Conservation (phyloP, 306 rosid species). For the Vigna nakashimae region DNA sequence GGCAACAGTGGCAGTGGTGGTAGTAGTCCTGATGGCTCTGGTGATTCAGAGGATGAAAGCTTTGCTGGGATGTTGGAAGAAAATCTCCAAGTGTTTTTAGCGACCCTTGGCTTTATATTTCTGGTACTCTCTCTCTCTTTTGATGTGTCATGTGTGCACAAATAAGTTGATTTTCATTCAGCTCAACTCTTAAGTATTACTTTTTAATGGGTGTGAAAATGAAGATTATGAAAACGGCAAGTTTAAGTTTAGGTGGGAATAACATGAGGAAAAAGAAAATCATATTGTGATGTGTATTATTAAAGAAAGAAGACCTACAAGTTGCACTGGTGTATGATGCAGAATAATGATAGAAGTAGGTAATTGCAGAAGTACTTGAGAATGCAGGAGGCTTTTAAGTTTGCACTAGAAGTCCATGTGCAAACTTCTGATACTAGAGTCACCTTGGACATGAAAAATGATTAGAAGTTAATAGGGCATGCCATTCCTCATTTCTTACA, state of each 20-base stretch:
- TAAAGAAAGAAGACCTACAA: slow-evolving; percentile 6
- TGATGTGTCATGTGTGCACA: neutral
- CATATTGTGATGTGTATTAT: neutral
- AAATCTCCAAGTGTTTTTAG: slow-evolving; percentile 67
- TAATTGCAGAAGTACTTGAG: neutral
- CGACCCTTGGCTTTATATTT: slow-evolving; percentile 70
- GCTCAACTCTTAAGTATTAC: neutral
- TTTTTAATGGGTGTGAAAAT: slow-evolving; percentile 20
- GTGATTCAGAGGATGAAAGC: slow-evolving; percentile 65
- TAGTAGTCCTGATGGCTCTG: slow-evolving; percentile 50
- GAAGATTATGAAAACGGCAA: slow-evolving; percentile 24
- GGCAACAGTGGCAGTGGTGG: slow-evolving; percentile 47
- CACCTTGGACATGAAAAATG: slow-evolving; percentile 27
- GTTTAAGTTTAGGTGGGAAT: slow-evolving; percentile 15
- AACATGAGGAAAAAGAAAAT: neutral
- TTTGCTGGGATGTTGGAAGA: slow-evolving; percentile 59
- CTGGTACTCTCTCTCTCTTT: slow-evolving; percentile 56
- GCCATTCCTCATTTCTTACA: slow-evolving; percentile 29
- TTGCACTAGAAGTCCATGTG: slow-evolving; percentile 27
- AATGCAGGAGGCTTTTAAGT: slow-evolving; percentile 14
- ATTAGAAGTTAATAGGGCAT: slow-evolving; percentile 5
- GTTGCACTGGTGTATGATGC: slow-evolving; percentile 17
- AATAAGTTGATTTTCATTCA: slow-evolving; percentile 6
- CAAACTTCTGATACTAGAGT: slow-evolving; percentile 34
- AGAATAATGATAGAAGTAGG: slow-evolving; percentile 18